phyloP scores from a whole-genome alignment of 768 basidiomycete species.

The Royoungia palumana region DNA sequence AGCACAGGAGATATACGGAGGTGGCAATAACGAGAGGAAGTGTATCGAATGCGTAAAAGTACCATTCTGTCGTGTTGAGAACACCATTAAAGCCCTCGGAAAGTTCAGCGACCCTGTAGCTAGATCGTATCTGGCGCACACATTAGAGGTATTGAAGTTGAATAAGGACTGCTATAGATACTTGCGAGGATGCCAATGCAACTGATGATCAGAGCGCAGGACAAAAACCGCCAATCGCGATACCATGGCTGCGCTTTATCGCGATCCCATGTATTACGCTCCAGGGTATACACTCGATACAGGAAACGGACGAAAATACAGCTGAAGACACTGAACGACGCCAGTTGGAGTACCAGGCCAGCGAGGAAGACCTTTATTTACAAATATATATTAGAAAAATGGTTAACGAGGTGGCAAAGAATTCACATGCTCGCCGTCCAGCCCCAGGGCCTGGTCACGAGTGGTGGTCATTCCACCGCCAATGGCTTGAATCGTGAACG shows the following conservation, averaged over 20 bases:
- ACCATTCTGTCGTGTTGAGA: constrained; percentile 54
- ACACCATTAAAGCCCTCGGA: constrained; percentile 60
- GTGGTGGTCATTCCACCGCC: constrained; percentile 7
- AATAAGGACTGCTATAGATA: not conserved
- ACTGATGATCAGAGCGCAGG: constrained; percentile 47
- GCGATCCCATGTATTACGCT: constrained; percentile 34
- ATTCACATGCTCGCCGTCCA: constrained; percentile 38
- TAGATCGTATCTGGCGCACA: constrained; percentile 52
- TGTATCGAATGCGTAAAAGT: constrained; percentile 67
- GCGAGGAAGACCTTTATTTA: constrained; percentile 50
- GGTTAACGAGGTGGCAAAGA: not conserved
- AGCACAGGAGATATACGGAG: constrained; percentile 53
- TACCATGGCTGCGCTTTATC: constrained; percentile 44
- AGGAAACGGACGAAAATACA: constrained; percentile 47
- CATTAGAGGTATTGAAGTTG: not conserved
- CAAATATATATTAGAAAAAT: constrained; percentile 36
- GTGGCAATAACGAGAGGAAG: constrained; percentile 64
- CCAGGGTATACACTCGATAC: constrained; percentile 41
- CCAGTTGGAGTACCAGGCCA: constrained; percentile 53
- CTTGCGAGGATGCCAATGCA: constrained; percentile 62
- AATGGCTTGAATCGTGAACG: constrained; percentile 61
- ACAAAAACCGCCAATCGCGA: constrained; percentile 58
- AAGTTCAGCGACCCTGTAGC: constrained; percentile 58
- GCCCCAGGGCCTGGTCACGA: constrained; percentile 9
- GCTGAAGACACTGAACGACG: constrained; percentile 51